These are phyloP conservation scores for Canavalia gladiata DNA, from an alignment of 306 rosid genomes.

Conservation along the genomic window DNA sequence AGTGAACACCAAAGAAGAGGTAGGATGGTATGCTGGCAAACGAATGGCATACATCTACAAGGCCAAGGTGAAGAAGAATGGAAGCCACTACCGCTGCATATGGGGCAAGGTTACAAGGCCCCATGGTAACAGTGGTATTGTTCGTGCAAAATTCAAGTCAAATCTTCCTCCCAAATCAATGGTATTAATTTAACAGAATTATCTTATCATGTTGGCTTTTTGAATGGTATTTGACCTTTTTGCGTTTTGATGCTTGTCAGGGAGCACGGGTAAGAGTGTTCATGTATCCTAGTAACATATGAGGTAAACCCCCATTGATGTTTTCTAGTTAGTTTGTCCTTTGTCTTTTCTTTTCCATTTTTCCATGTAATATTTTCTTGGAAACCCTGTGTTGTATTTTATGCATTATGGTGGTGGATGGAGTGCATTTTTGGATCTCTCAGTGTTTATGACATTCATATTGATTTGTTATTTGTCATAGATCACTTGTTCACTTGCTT, in stretches of 20 bases:
- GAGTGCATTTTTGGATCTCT: background rate
- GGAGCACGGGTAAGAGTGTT: slow-evolving; percentile 91
- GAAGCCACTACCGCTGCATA: slow-evolving; percentile 87
- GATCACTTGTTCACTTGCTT: background rate
- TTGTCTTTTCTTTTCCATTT: background rate
- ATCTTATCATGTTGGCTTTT: background rate
- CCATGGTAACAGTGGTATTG: slow-evolving; percentile 91
- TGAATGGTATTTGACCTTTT: slow-evolving; percentile 13
- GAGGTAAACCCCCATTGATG: slow-evolving; percentile 53
- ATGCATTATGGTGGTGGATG: background rate
- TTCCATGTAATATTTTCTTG: background rate
- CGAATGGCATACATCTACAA: slow-evolving; percentile 86
- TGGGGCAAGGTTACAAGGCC: slow-evolving; percentile 96
- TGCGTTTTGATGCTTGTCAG: slow-evolving; percentile 50
- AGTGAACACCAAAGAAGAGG: slow-evolving; percentile 96
- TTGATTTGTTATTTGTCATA: background rate
- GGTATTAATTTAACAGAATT: slow-evolving; percentile 53
- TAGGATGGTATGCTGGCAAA: slow-evolving; percentile 87
- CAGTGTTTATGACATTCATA: background rate
- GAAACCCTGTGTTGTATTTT: background rate
- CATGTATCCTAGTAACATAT: slow-evolving; percentile 94
- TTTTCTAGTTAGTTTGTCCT: background rate
- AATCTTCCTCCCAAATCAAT: slow-evolving; percentile 92
- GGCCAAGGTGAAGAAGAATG: slow-evolving; percentile 91
- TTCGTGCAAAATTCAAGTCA: slow-evolving; percentile 92